phyloP scores from a whole-genome alignment of 1,284 basidiomycete genomes.

The Phellopilus nigrolimitatus region DNA sequence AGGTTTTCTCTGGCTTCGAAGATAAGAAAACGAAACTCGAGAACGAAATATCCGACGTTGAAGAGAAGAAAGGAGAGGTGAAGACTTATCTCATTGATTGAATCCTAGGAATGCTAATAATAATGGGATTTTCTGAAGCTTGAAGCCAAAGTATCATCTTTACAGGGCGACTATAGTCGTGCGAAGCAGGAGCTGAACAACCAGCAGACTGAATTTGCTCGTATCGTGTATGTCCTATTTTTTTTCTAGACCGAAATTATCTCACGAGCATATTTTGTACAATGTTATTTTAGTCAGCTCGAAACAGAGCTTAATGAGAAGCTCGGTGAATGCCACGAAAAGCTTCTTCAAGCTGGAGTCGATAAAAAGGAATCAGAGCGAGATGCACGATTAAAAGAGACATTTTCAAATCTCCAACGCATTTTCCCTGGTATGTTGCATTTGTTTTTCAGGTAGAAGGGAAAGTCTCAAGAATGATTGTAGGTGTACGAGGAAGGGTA shows the following conservation, averaged over 20 bases:
- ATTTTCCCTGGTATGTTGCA: conserved; percentile 73
- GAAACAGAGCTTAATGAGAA: conserved; percentile 91
- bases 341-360: conserved; percentile 84
- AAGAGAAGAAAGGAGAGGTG: conserved; percentile 59
- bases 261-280: background rate
- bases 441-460: background rate
- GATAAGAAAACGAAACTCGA: conserved; percentile 57
- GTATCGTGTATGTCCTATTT: conserved; percentile 52
- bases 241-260: background rate
- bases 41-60: conserved; percentile 55
- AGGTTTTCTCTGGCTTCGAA: conserved; percentile 64
- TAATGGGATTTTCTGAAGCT: conserved; percentile 6
- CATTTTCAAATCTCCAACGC: conserved; percentile 75
- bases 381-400: conserved; percentile 83
- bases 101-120: conserved; percentile 9
- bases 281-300: conserved; percentile 54
- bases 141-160: conserved; percentile 23
- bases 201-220: conserved; percentile 67
- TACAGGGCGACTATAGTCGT: conserved; percentile 51
- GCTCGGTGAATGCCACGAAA: conserved; percentile 75
- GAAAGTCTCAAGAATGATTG: background rate
- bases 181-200: conserved; percentile 71
- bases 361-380: conserved; percentile 84
- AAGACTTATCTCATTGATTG: conserved; percentile 14
- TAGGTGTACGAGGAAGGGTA: conserved; percentile 86